A percentile compares a stretch with the other conserved stretches of the same genome.
These are phyloP conservation scores for Oenanthe javanica DNA, from an alignment of 140 eudicot species.

Conservation along the genomic window DNA sequence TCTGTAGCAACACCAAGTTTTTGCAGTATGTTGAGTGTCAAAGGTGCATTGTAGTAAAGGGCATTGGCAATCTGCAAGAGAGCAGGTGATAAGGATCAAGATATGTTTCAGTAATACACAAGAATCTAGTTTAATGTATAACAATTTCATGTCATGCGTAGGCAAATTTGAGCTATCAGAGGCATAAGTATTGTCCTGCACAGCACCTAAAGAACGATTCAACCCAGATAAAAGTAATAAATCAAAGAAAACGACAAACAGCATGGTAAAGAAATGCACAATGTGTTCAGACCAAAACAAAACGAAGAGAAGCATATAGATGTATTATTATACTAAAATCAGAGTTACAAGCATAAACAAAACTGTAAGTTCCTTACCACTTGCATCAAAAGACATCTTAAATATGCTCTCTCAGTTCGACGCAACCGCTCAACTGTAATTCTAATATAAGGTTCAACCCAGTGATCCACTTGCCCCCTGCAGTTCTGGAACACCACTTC, in stretches of 20 bases:
- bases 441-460: conserved; percentile 87
- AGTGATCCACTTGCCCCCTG: conserved; percentile 84
- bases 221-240: background rate
- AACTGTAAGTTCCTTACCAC: conserved; percentile 44
- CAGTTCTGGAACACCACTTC: conserved; percentile 72
- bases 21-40: conserved; percentile 59
- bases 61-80: conserved; percentile 66
- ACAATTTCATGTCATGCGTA: background rate
- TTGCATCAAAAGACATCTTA: conserved; percentile 72
- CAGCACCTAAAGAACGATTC: background rate
- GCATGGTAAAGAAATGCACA: background rate
- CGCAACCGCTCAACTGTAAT: conserved; percentile 66
- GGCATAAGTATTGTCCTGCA: background rate
- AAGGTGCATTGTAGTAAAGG: conserved; percentile 67
- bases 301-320: background rate
- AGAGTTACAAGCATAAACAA: background rate
- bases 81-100: conserved; percentile 7
- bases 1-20: conserved; percentile 72
- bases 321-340: background rate
- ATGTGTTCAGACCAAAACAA: background rate
- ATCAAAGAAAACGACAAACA: background rate
- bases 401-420: conserved; percentile 48
- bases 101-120: background rate
- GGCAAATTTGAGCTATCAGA: background rate
- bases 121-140: background rate